Conservation (phyloP, 2,329 filamentous ascomycete genomes). For the Colletotrichum gigasporum region DNA sequence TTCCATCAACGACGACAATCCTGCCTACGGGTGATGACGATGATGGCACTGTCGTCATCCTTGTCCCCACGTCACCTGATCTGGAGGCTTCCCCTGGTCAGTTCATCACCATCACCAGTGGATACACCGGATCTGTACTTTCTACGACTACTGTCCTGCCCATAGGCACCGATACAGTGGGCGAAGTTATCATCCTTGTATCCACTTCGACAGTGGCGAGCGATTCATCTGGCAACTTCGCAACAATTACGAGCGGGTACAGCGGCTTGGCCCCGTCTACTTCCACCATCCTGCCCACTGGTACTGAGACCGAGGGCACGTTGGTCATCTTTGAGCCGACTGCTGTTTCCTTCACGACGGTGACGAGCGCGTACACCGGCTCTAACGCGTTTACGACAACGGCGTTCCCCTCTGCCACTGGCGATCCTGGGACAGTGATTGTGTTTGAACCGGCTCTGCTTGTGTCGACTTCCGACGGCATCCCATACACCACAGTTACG, state of each 20-base stretch:
- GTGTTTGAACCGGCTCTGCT: neutral
- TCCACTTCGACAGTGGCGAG: neutral
- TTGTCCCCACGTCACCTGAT: neutral
- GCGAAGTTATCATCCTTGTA: neutral
- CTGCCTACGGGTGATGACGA: neutral
- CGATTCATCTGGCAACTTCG: neutral
- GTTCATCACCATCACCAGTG: neutral
- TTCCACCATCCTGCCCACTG: conserved; percentile 12
- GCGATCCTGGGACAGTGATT: neutral
- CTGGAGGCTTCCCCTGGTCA: neutral
- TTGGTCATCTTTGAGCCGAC: conserved; percentile 9
- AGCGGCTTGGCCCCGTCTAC: neutral
- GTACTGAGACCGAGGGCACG: neutral
- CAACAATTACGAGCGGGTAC: conserved; percentile 3
- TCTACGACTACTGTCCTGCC: neutral
- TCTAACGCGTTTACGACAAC: neutral
- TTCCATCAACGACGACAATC: neutral
- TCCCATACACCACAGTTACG: neutral
- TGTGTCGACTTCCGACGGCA: neutral
- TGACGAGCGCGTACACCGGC: conserved; percentile 1
- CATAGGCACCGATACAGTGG: neutral
- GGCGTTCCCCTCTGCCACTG: neutral
- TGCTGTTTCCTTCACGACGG: neutral
- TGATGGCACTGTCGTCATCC: neutral
- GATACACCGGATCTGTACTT: neutral